Conservation (phyloP, 2,329 filamentous ascomycete species). For the Cladobotryum protrusum region DNA sequence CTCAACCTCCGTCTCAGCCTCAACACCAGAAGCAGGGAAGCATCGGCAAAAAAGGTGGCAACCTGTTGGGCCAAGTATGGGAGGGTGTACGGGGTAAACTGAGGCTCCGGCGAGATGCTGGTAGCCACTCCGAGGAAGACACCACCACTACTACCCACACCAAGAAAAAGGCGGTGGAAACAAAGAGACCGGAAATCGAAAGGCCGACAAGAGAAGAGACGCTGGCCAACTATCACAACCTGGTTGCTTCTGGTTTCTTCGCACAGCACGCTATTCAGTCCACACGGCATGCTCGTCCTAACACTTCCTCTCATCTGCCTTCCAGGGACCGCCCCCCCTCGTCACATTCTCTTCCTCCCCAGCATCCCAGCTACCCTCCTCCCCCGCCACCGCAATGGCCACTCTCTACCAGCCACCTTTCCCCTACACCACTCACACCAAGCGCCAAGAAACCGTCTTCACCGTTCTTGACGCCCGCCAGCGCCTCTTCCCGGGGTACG, state of each 20-base stretch:
- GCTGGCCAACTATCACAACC: conserved; percentile 49
- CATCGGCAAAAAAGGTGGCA: conserved; percentile 18
- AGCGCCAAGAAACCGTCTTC: conserved; percentile 10
- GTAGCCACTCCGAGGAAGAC: conserved; percentile 19
- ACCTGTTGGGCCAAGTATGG: conserved; percentile 33
- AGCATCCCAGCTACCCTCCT: conserved; percentile 15
- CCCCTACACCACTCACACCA: conserved; percentile 16
- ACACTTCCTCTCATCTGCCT: conserved; percentile 1
- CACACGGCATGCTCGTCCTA: conserved; percentile 38
- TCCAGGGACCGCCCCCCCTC: conserved; percentile 8
- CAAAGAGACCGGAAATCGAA: conserved; percentile 16
- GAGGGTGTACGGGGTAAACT: conserved; percentile 31
- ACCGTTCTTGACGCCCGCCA: conserved; percentile 27
- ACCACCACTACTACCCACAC: conserved; percentile 16
- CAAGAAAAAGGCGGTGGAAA: conserved; percentile 12
- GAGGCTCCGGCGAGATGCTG: conserved; percentile 22
- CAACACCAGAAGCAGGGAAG: conserved; percentile 16
- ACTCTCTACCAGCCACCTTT: conserved; percentile 3
- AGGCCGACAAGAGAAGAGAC: conserved; percentile 43
- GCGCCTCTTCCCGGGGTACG: conserved; percentile 38
- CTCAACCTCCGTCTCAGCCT: conserved; percentile 2
- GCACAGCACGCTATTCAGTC: conserved; percentile 52
- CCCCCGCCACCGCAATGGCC: conserved; percentile 23
- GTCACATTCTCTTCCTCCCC: conserved; percentile 12
- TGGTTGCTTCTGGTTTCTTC: conserved; percentile 54